phyloP scores from a whole-genome alignment of 768 basidiomycete genomes.

The Rhizopogon vinicolor region DNA sequence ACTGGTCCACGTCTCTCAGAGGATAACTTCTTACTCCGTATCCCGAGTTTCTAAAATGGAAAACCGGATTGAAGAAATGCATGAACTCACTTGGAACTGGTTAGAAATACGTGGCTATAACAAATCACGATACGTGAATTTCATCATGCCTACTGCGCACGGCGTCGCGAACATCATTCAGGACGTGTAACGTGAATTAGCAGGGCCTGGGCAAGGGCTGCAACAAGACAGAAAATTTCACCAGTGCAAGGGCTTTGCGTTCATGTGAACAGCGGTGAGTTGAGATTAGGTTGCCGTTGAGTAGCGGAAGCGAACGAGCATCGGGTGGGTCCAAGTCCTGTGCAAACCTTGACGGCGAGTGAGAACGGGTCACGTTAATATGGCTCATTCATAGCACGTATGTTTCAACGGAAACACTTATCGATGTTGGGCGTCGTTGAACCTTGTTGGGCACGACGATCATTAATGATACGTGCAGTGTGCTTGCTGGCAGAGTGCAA shows the following conservation, averaged over 20 bases:
- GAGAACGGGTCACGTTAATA: background rate
- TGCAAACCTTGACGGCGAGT: background rate
- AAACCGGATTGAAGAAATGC: too few species aligned
- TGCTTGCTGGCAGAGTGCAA: background rate
- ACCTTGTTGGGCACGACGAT: background rate
- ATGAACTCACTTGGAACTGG: too few species aligned
- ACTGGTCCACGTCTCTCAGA: too few species aligned
- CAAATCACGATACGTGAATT: too few species aligned
- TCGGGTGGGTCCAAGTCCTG: background rate
- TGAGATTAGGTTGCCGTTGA: background rate
- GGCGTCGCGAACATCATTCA: background rate
- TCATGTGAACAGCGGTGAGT: background rate
- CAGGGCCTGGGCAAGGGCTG: background rate
- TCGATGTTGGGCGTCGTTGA: too few species aligned
- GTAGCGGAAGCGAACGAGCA: background rate
- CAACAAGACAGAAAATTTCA: background rate
- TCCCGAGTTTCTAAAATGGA: too few species aligned
- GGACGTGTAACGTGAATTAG: too few species aligned
- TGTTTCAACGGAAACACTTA: too few species aligned
- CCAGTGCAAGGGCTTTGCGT: background rate
- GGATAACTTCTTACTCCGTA: too few species aligned
- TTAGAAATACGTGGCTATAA: too few species aligned
- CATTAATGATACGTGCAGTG: background rate
- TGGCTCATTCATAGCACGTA: too few species aligned
- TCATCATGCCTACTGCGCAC: too few species aligned